Conservation (phyloP, 345 rosid genomes). For the Citrus trifoliata region DNA sequence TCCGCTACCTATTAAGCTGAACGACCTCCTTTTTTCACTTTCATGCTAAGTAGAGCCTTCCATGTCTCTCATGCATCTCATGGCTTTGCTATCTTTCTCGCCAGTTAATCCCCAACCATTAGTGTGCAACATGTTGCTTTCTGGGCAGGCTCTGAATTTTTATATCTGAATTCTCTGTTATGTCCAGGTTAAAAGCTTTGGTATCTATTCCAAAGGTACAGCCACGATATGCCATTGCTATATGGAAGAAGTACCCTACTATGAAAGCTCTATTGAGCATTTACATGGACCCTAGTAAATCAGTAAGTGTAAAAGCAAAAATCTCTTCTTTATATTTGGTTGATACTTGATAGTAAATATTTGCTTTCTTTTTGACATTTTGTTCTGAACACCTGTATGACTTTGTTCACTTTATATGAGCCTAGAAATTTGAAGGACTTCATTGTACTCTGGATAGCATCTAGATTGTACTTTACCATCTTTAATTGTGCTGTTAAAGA, state of each 20-base stretch:
- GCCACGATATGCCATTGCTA: conserved; percentile 83
- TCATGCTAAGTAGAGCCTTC: not conserved
- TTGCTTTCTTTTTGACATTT: not conserved
- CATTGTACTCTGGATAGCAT: not conserved
- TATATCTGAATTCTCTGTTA: not conserved
- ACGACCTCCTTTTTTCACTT: not conserved
- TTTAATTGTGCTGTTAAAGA: not conserved
- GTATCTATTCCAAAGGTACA: conserved; percentile 95
- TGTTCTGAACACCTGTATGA: not conserved
- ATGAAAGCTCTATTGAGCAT: conserved; percentile 85
- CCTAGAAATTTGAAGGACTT: not conserved
- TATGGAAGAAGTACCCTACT: conserved; percentile 88
- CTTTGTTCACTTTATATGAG: not conserved
- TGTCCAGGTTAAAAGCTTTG: conserved; percentile 81
- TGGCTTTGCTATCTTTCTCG: not conserved
- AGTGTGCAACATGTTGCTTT: not conserved
- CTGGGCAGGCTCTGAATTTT: not conserved
- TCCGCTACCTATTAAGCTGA: not conserved
- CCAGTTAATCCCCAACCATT: not conserved
- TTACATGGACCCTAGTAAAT: conserved; percentile 74
- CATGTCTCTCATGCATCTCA: not conserved
- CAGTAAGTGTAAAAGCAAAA: conserved; percentile 48
- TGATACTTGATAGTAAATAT: not conserved
- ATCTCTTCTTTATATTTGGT: not conserved
- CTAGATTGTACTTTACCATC: not conserved